phyloP scores from a whole-genome alignment of 305 asterid species.

The Ilex paraguariensis region DNA sequence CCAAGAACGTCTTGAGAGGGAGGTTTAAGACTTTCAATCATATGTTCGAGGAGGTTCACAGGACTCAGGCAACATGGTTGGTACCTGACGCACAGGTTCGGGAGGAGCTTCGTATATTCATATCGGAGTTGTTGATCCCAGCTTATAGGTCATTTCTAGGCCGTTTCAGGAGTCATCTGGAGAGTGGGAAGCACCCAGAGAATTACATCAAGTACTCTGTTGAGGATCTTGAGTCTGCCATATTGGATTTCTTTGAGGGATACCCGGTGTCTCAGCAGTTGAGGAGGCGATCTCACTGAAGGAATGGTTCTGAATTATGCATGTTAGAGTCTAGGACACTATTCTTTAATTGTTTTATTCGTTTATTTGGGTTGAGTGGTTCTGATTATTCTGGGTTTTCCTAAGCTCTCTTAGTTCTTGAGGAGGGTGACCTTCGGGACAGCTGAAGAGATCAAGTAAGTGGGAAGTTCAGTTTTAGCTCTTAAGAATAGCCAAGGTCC shows the following conservation, averaged over 20 bases:
- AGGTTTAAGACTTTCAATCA: slow-evolving; percentile 52
- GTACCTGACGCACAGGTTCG: slow-evolving; percentile 51
- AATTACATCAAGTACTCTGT: slow-evolving; percentile 46
- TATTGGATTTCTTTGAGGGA: slow-evolving; percentile 51
- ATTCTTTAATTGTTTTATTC: slow-evolving; percentile 34
- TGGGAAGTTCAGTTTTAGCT: slow-evolving; percentile 1
- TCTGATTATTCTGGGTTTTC: slow-evolving; percentile 12
- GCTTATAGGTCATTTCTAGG: slow-evolving; percentile 52
- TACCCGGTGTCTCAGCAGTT: slow-evolving; percentile 35
- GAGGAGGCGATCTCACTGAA: slow-evolving; percentile 36
- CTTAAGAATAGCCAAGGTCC: slow-evolving; percentile 9
- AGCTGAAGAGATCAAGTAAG: background rate
- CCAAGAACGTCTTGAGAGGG: slow-evolving; percentile 43
- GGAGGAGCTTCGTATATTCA: slow-evolving; percentile 45
- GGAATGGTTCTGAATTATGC: slow-evolving; percentile 7
- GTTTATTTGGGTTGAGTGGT: slow-evolving; percentile 18
- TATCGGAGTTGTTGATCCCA: slow-evolving; percentile 37
- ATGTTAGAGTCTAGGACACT: slow-evolving; percentile 21
- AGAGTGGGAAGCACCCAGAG: slow-evolving; percentile 52
- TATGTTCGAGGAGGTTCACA: slow-evolving; percentile 51
- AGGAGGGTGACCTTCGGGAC: background rate
- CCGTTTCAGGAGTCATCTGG: slow-evolving; percentile 40
- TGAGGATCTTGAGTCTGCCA: slow-evolving; percentile 48
- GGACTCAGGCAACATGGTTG: slow-evolving; percentile 47
- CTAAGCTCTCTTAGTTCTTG: background rate